A percentile compares a stretch with the other conserved stretches of the same genome.
These are phyloP conservation scores for Metschnikowia santaceciliae DNA, from an alignment of 805 yeast species.

Conservation along the genomic window DNA sequence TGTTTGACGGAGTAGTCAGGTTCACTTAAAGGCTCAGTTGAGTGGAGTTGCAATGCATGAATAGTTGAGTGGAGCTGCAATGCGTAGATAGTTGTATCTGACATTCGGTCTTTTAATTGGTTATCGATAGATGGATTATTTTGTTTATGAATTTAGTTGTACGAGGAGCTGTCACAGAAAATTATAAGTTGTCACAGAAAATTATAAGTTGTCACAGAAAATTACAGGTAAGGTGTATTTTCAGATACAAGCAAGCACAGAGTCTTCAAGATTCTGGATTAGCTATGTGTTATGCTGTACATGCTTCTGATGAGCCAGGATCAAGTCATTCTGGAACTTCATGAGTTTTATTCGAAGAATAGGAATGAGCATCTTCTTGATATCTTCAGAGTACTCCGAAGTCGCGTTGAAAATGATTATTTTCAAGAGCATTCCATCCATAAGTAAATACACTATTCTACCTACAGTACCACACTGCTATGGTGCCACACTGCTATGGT, in stretches of 20 bases:
- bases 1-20: too few relatives aligned
- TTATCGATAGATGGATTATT: not conserved
- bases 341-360: constrained; percentile 43
- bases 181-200: too few relatives aligned
- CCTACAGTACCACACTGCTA: too few relatives aligned
- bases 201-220: too few relatives aligned
- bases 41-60: too few relatives aligned
- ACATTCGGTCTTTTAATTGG: too few relatives aligned
- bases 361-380: constrained; percentile 52
- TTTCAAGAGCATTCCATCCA: too few relatives aligned
- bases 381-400: constrained; percentile 35
- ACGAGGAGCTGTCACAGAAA: not conserved
- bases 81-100: too few relatives aligned
- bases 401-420: constrained; percentile 39
- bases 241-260: not conserved
- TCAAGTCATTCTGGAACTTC: constrained; percentile 60
- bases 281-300: constrained; percentile 44
- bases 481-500: too few relatives aligned
- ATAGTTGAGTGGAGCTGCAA: too few relatives aligned
- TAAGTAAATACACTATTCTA: too few relatives aligned
- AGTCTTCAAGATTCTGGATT: not conserved
- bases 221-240: not conserved
- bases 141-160: not conserved
- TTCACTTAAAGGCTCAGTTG: too few relatives aligned
- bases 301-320: constrained; percentile 57